Conservation (phyloP, 805 yeast species). For the Wickerhamomyces strasburgensis region DNA sequence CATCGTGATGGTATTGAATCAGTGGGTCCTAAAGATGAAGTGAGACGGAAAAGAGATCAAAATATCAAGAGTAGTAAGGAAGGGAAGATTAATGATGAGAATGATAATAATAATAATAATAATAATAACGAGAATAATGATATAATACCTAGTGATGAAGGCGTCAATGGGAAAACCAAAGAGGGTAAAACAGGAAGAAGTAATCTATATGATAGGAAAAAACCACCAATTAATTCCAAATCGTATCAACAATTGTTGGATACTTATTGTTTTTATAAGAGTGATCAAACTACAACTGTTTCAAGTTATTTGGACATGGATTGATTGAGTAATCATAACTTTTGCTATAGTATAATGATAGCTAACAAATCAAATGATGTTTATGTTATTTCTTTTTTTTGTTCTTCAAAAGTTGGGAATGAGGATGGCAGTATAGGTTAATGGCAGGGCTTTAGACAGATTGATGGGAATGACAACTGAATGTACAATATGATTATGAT, state of each 20-base stretch:
- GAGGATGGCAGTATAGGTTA: no score
- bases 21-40: not conserved
- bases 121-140: not conserved
- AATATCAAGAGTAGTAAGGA: not conserved
- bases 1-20: not conserved
- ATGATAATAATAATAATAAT: no score
- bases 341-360: no score
- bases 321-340: no score
- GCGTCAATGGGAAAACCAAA: constrained; percentile 3
- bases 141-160: no score
- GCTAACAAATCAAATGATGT: no score
- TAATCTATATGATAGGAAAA: constrained; percentile 7
- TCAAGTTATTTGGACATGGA: not conserved
- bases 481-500: no score
- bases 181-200: constrained; percentile 3
- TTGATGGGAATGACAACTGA: no score
- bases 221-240: constrained; percentile 41
- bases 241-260: constrained; percentile 54
- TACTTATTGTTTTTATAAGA: constrained; percentile 54
- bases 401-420: no score
- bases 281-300: constrained; percentile 11
- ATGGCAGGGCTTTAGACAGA: no score
- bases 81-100: no score
- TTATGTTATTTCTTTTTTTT: no score
- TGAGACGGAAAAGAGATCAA: not conserved